Evolutionary conservation across 139 green algal species (phyloP).

Genomic region (Auxenochlorella protothecoides): DNA sequence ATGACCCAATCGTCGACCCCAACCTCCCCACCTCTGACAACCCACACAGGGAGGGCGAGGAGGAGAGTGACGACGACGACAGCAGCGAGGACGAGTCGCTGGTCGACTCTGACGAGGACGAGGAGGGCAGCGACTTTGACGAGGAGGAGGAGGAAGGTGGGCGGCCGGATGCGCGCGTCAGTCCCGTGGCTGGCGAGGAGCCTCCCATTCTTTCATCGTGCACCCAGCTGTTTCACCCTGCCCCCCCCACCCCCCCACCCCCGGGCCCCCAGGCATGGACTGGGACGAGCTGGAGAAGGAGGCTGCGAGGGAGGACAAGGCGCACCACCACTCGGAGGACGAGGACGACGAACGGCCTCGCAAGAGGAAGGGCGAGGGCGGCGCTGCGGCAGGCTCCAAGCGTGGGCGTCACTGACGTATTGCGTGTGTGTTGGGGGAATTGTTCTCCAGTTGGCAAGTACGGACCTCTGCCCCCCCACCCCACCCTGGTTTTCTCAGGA

Average conservation of each 20-base stretch:
- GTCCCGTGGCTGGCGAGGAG: no score
- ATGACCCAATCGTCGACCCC: no score
- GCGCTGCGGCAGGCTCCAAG: no score
- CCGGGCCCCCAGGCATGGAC: constrained; percentile 33
- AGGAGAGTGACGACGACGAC: constrained; percentile 33
- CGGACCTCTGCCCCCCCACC: no score
- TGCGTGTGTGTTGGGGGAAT: no score
- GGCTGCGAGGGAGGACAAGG: constrained; percentile 33
- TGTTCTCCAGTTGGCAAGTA: no score
- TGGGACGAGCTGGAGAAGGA: constrained; percentile 86
- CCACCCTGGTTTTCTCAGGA: no score
- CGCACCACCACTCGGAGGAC: constrained; percentile 6
- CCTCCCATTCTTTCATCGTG: no score
- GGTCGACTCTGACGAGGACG: constrained; percentile 34
- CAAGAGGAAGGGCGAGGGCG: not conserved
- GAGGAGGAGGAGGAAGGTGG: constrained; percentile 53
- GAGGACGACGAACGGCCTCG: constrained; percentile 9
- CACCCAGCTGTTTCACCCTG: no score
- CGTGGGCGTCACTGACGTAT: no score
- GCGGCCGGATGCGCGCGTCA: not conserved
- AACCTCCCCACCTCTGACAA: not conserved
- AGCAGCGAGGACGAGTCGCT: constrained; percentile 27
- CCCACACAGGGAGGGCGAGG: constrained; percentile 37
- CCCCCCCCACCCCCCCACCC: no score
- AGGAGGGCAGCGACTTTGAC: constrained; percentile 40